phyloP scores from a whole-genome alignment of 192 early-diverging fungal genomes.

The Tieghemiomyces parasiticus region DNA sequence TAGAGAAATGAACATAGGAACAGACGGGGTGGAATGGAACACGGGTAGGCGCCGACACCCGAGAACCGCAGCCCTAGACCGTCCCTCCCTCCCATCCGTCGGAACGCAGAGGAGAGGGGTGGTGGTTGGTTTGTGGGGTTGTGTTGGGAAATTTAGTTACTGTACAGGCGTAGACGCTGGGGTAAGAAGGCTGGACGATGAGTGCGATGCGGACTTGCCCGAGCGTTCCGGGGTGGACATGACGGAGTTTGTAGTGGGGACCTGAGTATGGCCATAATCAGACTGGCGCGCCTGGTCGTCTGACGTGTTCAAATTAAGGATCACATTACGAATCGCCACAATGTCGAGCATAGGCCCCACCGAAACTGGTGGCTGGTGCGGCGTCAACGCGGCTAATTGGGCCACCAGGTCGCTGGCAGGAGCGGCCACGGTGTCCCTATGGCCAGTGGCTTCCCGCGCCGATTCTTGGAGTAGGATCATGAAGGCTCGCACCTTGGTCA shows the following conservation, averaged over 20 bases:
- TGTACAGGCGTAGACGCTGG: conserved; percentile 6
- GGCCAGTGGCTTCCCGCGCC: background rate
- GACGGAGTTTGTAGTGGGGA: too few relatives aligned
- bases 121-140: too few relatives aligned
- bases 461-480: conserved; percentile 21
- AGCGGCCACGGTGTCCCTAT: background rate
- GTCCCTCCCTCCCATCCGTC: too few relatives aligned
- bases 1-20: too few relatives aligned
- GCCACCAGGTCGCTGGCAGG: background rate
- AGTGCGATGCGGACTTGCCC: background rate
- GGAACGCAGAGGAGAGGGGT: too few relatives aligned
- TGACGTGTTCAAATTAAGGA: background rate
- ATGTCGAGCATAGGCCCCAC: conserved; percentile 2
- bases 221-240: background rate
- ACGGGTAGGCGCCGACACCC: too few relatives aligned
- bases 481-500: conserved; percentile 23
- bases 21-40: too few relatives aligned
- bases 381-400: background rate
- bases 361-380: background rate
- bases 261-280: too few relatives aligned
- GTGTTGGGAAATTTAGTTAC: background rate
- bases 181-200: background rate
- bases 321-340: background rate
- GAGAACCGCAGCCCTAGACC: too few relatives aligned
- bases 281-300: too few relatives aligned